phyloP scores from a whole-genome alignment of 768 basidiomycete genomes.

The Mycena alexandri region DNA sequence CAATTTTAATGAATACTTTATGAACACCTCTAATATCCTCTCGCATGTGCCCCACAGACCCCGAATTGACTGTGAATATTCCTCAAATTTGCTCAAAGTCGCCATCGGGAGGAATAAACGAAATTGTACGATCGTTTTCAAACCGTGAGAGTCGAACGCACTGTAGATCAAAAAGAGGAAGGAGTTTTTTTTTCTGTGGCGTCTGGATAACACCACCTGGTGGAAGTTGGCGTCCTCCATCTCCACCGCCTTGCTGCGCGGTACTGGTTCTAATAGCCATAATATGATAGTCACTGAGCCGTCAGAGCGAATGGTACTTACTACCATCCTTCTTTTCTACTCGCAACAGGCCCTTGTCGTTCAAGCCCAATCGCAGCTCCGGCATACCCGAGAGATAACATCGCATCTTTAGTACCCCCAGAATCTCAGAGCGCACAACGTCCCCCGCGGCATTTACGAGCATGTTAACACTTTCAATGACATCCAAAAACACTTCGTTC shows the following conservation, averaged over 20 bases:
- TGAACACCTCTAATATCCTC: no score
- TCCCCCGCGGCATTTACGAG: slow-evolving; percentile 92
- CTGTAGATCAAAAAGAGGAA: slow-evolving; percentile 33
- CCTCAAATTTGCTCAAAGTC: no score
- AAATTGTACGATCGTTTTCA: slow-evolving; percentile 98
- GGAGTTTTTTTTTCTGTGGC: no score
- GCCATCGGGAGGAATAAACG: slow-evolving; percentile 96
- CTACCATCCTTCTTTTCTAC: no score
- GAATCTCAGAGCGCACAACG: slow-evolving; percentile 95
- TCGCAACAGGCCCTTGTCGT: slow-evolving; percentile 97
- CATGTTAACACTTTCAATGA: slow-evolving; percentile 96
- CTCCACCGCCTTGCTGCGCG: slow-evolving; percentile 96
- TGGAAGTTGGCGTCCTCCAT: slow-evolving; percentile 99
- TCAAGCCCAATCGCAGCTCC: slow-evolving; percentile 92
- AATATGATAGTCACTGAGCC: no score
- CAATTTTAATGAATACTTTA: no score
- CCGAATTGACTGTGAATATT: no score
- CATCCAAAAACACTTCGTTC: slow-evolving; percentile 99
- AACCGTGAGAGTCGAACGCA: slow-evolving; percentile 97
- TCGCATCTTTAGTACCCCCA: slow-evolving; percentile 99
- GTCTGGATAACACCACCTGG: slow-evolving; percentile 53
- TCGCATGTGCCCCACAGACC: no score
- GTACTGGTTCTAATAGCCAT: slow-evolving; percentile 60
- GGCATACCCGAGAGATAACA: slow-evolving; percentile 99
- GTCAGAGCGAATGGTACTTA: no score